Percentiles rank a stretch among this genome's conserved stretches.
Evolutionary conservation across 192 early-diverging fungal genomes (phyloP).

Genomic region (Coemansia sp.): DNA sequence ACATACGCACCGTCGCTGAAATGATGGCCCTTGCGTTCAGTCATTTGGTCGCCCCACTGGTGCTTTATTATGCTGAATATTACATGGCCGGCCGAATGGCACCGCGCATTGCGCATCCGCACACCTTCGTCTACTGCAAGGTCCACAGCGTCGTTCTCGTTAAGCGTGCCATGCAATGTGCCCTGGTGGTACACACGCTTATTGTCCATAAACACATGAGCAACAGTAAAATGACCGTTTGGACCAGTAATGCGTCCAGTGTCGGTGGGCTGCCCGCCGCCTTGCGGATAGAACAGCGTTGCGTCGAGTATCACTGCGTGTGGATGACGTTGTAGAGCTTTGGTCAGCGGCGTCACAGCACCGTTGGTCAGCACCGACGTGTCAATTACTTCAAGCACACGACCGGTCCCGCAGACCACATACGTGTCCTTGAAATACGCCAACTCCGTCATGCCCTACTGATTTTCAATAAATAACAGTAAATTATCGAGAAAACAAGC

Average conservation of each 20-base stretch:
- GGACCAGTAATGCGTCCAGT: slow-evolving; percentile 7
- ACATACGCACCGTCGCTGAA: slow-evolving; percentile 34
- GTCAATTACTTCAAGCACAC: slow-evolving; percentile 8
- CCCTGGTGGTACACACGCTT: slow-evolving; percentile 22
- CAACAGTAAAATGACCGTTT: neutral
- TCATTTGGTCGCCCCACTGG: slow-evolving; percentile 15
- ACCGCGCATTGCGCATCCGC: slow-evolving; percentile 23
- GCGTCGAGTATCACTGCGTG: slow-evolving; percentile 16
- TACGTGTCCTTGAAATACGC: slow-evolving; percentile 28
- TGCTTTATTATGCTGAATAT: slow-evolving; percentile 27
- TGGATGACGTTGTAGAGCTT: slow-evolving; percentile 14
- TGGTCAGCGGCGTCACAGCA: neutral
- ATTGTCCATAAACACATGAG: slow-evolving; percentile 12
- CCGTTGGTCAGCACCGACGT: neutral
- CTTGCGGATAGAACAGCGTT: slow-evolving; percentile 33
- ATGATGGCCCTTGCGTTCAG: slow-evolving; percentile 29
- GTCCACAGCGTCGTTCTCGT: neutral
- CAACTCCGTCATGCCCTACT: slow-evolving; percentile 7
- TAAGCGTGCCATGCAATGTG: neutral
- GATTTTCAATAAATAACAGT: too few relatives aligned
- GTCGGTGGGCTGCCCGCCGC: slow-evolving; percentile 35
- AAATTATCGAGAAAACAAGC: neutral
- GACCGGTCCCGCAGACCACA: slow-evolving; percentile 7
- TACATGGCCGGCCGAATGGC: slow-evolving; percentile 31
- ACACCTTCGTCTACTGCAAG: slow-evolving; percentile 11